Evolutionary conservation across 192 early-diverging fungal genomes (phyloP), one percentile per base, ranked within the genome.

Genomic region (Podila horticola): DNA sequence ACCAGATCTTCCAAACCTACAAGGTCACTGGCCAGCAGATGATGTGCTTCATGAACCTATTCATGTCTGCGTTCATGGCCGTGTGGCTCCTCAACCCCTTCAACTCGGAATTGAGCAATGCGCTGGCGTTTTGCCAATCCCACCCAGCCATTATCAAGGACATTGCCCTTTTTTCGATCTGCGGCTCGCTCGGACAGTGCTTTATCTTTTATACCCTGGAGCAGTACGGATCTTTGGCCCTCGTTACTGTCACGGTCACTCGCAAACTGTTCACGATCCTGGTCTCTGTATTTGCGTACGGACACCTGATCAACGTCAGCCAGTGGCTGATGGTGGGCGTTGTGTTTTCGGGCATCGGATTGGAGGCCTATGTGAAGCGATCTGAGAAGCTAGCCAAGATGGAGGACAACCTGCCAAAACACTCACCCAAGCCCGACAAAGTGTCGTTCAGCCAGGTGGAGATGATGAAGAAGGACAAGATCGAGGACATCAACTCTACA

Each of bases 21-120:
- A 89, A 91, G 59, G 91, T 97, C 13, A 89, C 91, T 0, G 96
- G 96, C 19, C 92, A 95, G 73, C 93, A 95, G 55, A 98, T 99
- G 97, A 99, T 99, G 98, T 91, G 97, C 67, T 94, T 88, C 74
- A 97, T 99, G 96, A 99, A 98, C 83, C 74, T 93, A 20, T 92
- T 95, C 82, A 91, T 93, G 58, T 86, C 92, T 0, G 24, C 86
- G 5, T 84, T 95, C 58, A 97, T 96, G 89, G 70, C 83, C 11
- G 26, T 71, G 45, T 99, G 93, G 87, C 88, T 98, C 48, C 58
- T 94, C 31, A 90, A 93, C 62, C 95, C 95, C 58, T 93, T 86
- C 82, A 95, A 90, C 60, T 79, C 86, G 38, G 98, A 99, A 84
- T 86, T 98, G 12, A 66, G 72, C 28, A 77, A 82, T 50, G 98